Evolutionary conservation across 2,329 filamentous ascomycete species (phyloP), one percentile per base, ranked within the genome.

Genomic region (Paraconiothyrium brasiliense): DNA sequence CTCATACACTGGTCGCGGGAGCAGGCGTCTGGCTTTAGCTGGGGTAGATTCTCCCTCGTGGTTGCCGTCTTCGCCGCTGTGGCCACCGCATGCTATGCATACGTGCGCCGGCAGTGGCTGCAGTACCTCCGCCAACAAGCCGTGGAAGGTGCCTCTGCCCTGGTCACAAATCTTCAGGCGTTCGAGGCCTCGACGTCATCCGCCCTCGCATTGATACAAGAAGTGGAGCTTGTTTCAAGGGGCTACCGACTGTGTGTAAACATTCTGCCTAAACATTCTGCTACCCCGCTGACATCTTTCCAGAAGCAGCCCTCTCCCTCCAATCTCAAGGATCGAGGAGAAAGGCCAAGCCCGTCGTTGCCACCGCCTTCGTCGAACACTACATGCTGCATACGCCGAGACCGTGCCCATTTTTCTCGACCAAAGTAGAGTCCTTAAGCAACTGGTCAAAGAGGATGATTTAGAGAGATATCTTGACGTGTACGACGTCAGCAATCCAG

Each of bases 151-250:
- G 88, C 91, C 5, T 87, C 87, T 11, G 80, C 83, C 0, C 88
- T 97, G 66, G 89, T 95, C 49, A 84, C 87, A 50, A 89, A 88
- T 71, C 89, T 93, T 43, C 92, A 96, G 73, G 88, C 90, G 54
- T 93, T 96, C 69, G 93, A 97, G 78, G 87, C 89, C 44, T 90
- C 90, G 24, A 89, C 87, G 44, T 89, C 89, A 43, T 90, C 92
- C 35, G 91, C 92, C 2, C 83, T 97, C 58, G 89, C 91, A 41
- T 86, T 97, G 62, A 90, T 97, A 64, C 94, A 97, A 77, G 94
- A 97, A 79, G 93, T 97, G n/a, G 94, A 97, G 80, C 85, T 97
- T 35, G 93, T 97, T 30, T 96, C 94, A 34, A 88, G 94, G 69
- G 94, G 94, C 24, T 97, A 97, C 78, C 86, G 92, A 80, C 84